phyloP scores from a whole-genome alignment of 129 eudicot species.

The Dittrichia graveolens region DNA sequence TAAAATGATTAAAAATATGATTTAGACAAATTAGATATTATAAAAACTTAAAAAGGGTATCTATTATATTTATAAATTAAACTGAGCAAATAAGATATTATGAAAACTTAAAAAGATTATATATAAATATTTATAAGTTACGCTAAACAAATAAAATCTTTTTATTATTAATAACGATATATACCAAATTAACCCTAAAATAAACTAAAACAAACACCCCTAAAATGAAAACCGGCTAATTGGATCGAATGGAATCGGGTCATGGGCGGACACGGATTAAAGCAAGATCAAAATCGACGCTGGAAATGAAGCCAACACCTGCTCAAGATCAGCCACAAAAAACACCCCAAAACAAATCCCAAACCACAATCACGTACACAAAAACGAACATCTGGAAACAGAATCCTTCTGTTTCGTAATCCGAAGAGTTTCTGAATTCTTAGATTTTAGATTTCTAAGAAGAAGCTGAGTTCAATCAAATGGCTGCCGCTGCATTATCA shows the following conservation, averaged over 20 bases:
- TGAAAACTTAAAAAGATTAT: too few species aligned
- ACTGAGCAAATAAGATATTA: too few species aligned
- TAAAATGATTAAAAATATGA: too few species aligned
- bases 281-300: slow-evolving; percentile 32
- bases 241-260: not conserved
- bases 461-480: slow-evolving; percentile 8
- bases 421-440: not conserved
- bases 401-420: not conserved
- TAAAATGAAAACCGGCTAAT: not conserved
- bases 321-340: slow-evolving; percentile 46
- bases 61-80: too few species aligned
- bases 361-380: slow-evolving; percentile 11
- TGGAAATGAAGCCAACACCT: slow-evolving; percentile 32
- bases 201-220: not conserved
- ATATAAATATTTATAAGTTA: too few species aligned
- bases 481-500: slow-evolving; percentile 56
- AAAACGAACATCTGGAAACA: not conserved
- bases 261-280: not conserved
- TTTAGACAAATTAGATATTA: too few species aligned
- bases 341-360: slow-evolving; percentile 18
- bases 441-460: not conserved
- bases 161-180: too few species aligned
- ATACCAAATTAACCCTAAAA: not conserved
- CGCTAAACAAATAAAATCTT: too few species aligned
- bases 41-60: too few species aligned